Base-by-base conservation (phyloP, 768 basidiomycete genomes). In the Grammothele lineata region DNA sequence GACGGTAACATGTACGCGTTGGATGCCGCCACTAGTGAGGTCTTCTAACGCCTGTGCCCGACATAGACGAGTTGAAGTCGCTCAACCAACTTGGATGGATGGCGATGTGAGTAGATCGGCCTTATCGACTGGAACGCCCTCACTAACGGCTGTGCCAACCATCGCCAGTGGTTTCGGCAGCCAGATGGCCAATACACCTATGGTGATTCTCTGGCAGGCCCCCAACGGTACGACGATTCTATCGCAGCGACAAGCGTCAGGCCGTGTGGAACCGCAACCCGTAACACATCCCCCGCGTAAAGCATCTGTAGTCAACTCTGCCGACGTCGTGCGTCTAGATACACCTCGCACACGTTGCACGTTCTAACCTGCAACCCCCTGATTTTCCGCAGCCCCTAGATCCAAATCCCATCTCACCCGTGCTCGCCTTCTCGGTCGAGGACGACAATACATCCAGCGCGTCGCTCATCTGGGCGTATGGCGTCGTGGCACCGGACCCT, bases 141-240 rank as follows among this genome's bases (percentile, higher is more conserved):
- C 60, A 63, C 34, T 5, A 18, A 17, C 18, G 19, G 45, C 54
- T 24, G 58, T 39, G 33, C 44, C 51, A 40, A 34, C 50, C 47
- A 23, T 53, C 27, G 12, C 2, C 43, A 60, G 56, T 17, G 79
- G 78, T 11, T 81, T 75, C 56, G 80, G 81, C 4, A 50, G 47
- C 24, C 64, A 59, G 35, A 80, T 81, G 78, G 56, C 65, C n/a
- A 56, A 66, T 37, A 70, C 74, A 0, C 72, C 73, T 34, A 80
- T 83, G 73, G 72, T 85, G 47, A 74, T 85, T n/a, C 56, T 69
- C 22, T 77, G 75, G 76, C 65, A 68, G 8, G 72, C 67, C 54
- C 57, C 66, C 3, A 78, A 85, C 55, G 77, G 76, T 2, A 68
- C 73, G 5, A 69, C 72, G 36, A 78, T 80, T 1, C 58, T 86